Conservation (phyloP, 1,284 basidiomycete genomes). For the Ganoderma leucocontextum region DNA sequence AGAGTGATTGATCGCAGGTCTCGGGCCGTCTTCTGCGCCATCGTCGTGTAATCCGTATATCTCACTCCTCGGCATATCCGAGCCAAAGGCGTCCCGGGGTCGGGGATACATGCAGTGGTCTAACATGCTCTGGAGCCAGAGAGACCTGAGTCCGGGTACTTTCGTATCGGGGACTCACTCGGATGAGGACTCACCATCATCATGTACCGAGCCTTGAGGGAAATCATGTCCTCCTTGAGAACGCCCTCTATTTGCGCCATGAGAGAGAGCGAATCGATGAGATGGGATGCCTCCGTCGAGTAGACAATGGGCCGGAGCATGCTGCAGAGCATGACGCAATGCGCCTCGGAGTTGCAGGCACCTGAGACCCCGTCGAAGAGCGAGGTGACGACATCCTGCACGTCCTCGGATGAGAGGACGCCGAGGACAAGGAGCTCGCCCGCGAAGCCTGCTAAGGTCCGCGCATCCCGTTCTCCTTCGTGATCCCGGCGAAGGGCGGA, state of each 20-base stretch:
- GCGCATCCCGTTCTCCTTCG: conserved; percentile 13
- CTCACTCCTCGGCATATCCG: conserved; percentile 34
- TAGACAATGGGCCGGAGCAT: conserved; percentile 35
- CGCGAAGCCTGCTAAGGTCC: conserved; percentile 30
- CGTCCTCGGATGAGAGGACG: conserved; percentile 34
- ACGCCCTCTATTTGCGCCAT: conserved; percentile 32
- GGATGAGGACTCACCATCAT: conserved; percentile 36
- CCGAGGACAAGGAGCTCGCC: conserved; percentile 40
- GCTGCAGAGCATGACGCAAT: conserved; percentile 33
- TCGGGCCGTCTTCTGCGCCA: not conserved
- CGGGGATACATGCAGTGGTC: conserved; percentile 36
- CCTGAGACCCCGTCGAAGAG: conserved; percentile 31
- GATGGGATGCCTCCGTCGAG: conserved; percentile 36
- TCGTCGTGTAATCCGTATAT: conserved; percentile 35
- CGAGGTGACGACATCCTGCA: conserved; percentile 32
- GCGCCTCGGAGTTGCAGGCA: conserved; percentile 30
- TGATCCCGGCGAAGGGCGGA: conserved; percentile 13
- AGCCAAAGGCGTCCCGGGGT: conserved; percentile 39
- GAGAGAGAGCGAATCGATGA: conserved; percentile 34
- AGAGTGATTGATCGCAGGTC: not conserved
- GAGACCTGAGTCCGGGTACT: not conserved
- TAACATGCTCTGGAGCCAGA: conserved; percentile 31
- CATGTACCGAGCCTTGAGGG: conserved; percentile 37
- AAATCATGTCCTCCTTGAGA: conserved; percentile 37
- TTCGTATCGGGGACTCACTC: not conserved